Conservation (phyloP, 176 grass and related monocot genomes). For the Carex littledalei region DNA sequence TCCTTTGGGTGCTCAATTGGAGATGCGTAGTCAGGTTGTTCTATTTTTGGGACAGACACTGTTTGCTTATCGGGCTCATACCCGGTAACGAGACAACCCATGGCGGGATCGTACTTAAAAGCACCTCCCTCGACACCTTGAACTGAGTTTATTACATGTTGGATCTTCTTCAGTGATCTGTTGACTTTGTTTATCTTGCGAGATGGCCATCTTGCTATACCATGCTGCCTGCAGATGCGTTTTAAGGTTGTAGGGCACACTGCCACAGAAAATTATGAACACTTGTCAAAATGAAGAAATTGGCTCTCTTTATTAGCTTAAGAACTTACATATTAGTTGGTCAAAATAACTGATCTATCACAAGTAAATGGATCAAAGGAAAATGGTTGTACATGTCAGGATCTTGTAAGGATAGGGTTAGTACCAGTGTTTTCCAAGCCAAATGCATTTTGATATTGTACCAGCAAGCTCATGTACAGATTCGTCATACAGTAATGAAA, state of each 20-base stretch:
- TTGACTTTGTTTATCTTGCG: conserved; percentile 99
- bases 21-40: conserved; percentile 29
- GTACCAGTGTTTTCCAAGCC: neutral
- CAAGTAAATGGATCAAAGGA: neutral
- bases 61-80: conserved; percentile 32
- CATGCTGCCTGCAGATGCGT: conserved; percentile 88
- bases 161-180: conserved; percentile 91
- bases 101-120: conserved; percentile 71
- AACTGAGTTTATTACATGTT: conserved; percentile 81
- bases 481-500: neutral
- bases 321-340: too few species aligned
- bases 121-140: conserved; percentile 64
- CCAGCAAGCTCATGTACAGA: neutral
- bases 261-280: conserved; percentile 38
- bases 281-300: neutral
- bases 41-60: conserved; percentile 37
- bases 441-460: neutral
- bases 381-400: neutral
- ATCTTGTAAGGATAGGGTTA: neutral
- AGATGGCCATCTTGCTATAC: conserved; percentile 93
- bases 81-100: conserved; percentile 69
- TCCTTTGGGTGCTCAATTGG: conserved; percentile 20
- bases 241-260: conserved; percentile 99
- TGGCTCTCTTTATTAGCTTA: too few species aligned
- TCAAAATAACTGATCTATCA: neutral